Conservation (phyloP, 169 alveolate genomes). For the Plasmodium relictum region DNA sequence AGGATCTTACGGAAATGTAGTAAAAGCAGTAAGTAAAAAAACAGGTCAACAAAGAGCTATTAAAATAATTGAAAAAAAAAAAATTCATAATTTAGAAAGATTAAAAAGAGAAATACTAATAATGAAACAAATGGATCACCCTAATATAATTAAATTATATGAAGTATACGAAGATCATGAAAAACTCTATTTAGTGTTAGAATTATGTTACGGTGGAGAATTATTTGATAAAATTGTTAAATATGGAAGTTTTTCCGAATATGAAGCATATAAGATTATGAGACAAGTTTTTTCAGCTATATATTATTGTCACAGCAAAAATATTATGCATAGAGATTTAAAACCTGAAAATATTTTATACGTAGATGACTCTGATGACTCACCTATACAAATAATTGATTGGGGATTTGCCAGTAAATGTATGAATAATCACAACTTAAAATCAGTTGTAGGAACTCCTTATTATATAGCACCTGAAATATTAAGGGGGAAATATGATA, state of each 20-base stretch:
- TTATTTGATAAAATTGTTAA: conserved; percentile 95
- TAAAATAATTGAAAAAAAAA: conserved; percentile 89
- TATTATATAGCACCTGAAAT: conserved; percentile 98
- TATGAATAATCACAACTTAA: conserved; percentile 88
- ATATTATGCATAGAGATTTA: conserved; percentile 96
- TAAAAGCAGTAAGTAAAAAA: conserved; percentile 90
- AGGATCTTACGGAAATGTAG: conserved; percentile 93
- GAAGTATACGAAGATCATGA: conserved; percentile 94
- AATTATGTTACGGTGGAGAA: conserved; percentile 96
- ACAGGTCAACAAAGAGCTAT: conserved; percentile 91
- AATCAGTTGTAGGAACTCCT: conserved; percentile 94
- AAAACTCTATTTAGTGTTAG: conserved; percentile 94
- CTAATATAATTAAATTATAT: conserved; percentile 91
- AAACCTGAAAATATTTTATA: conserved; percentile 97
- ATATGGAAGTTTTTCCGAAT: conserved; percentile 92
- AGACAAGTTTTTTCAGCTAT: conserved; percentile 94
- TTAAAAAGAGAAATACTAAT: conserved; percentile 91
- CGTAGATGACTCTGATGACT: conserved; percentile 88
- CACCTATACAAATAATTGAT: conserved; percentile 94
- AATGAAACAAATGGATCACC: conserved; percentile 94
- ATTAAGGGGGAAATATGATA: conserved; percentile 92
- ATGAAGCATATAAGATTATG: conserved; percentile 93
- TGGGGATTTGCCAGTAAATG: conserved; percentile 95
- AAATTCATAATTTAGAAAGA: conserved; percentile 90
- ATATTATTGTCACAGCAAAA: conserved; percentile 93